Conservation (phyloP, 1,284 basidiomycete genomes). For the Ceratobasidium sp. region DNA sequence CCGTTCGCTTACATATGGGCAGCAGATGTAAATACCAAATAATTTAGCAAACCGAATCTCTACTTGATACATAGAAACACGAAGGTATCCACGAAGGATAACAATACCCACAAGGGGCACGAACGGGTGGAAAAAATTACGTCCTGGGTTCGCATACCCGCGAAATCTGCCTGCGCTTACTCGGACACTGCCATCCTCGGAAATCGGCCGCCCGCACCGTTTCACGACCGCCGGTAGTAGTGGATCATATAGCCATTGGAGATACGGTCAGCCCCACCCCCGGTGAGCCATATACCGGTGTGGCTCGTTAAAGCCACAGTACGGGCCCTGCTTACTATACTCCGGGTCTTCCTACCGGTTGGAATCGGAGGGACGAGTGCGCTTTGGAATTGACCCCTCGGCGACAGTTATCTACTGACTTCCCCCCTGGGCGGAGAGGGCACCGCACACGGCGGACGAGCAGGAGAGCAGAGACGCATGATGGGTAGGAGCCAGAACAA, state of each 20-base stretch:
- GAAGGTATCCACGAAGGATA: background rate
- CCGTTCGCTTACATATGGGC: background rate
- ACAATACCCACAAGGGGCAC: background rate
- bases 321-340: background rate
- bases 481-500: background rate
- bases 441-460: conserved; percentile 12
- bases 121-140: background rate
- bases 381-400: background rate
- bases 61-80: too few relatives aligned
- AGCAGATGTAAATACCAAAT: background rate
- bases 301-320: background rate
- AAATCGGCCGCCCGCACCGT: background rate
- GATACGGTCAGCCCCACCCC: background rate
- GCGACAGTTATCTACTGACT: background rate
- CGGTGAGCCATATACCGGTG: background rate
- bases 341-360: background rate
- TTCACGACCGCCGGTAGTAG: background rate
- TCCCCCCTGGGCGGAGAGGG: background rate
- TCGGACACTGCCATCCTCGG: background rate
- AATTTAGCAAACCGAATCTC: background rate
- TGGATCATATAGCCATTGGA: background rate
- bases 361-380: background rate
- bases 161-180: conserved; percentile 16
- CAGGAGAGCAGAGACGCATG: conserved; percentile 14
- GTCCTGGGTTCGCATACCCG: background rate